phyloP scores from a whole-genome alignment of 1,139 yeast genomes.

The Zygotorulaspora mrakii region DNA sequence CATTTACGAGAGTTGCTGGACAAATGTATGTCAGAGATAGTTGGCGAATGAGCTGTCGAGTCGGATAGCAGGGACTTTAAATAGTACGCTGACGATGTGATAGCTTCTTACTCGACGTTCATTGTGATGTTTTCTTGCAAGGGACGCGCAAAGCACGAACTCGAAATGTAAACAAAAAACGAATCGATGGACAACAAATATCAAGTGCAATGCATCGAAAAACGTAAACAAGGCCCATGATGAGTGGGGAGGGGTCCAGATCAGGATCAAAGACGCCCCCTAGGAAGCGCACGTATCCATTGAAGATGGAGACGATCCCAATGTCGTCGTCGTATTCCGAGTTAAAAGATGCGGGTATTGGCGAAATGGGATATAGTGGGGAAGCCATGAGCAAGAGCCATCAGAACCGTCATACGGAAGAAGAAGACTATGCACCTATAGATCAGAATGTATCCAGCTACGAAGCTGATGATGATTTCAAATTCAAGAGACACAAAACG shows the following conservation, averaged over 20 bases:
- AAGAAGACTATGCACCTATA: conserved; percentile 8
- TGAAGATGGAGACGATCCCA: conserved; percentile 16
- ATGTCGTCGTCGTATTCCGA: conserved; percentile 12
- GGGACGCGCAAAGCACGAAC: conserved; percentile 1
- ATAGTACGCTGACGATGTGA: neutral
- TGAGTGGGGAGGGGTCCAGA: conserved; percentile 16
- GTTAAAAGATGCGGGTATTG: conserved; percentile 6
- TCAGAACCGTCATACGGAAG: conserved; percentile 3
- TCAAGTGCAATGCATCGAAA: neutral
- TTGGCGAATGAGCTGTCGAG: conserved; percentile 12
- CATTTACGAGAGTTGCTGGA: conserved; percentile 21
- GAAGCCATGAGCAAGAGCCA: neutral
- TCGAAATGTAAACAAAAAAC: conserved; percentile 12
- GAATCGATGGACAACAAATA: neutral
- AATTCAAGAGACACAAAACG: conserved; percentile 32
- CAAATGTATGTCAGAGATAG: conserved; percentile 21
- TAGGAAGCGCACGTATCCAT: conserved; percentile 11
- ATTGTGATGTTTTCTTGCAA: conserved; percentile 1
- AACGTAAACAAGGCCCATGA: conserved; percentile 1
- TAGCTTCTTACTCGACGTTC: neutral
- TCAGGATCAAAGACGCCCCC: conserved; percentile 15
- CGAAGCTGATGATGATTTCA: conserved; percentile 33
- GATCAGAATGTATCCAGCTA: conserved; percentile 12
- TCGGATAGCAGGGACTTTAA: neutral
- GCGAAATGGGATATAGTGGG: neutral